Evolutionary conservation across 495 filamentous ascomycete genomes (phyloP).

Genomic region (Terfezia claveryi): DNA sequence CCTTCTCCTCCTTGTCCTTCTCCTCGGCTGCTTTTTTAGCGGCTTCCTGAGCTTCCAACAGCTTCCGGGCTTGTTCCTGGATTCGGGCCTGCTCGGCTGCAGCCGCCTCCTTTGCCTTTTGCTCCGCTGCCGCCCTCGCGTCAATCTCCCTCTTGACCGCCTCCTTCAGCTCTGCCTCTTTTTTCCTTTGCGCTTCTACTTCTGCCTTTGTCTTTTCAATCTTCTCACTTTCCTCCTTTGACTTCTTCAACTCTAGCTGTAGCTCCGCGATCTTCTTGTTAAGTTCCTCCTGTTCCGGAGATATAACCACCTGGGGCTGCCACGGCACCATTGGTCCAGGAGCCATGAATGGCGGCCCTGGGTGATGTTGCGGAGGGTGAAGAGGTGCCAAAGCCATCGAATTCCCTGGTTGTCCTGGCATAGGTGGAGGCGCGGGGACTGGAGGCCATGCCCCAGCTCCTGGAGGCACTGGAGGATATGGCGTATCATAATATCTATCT

Average conservation of each 20-base stretch:
- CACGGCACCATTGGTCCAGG: neutral
- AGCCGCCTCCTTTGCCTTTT: neutral
- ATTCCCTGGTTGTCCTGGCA: neutral
- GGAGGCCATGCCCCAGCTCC: neutral
- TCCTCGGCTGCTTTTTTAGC: conserved; percentile 6
- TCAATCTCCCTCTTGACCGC: conserved; percentile 1
- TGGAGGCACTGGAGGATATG: neutral
- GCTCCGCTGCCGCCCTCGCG: conserved; percentile 4
- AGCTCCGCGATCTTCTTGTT: conserved; percentile 1
- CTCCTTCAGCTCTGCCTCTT: conserved; percentile 2
- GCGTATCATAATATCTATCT: neutral
- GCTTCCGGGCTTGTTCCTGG: neutral
- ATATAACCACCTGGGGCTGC: neutral
- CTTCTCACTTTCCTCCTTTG: neutral
- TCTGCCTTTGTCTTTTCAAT: conserved; percentile 9
- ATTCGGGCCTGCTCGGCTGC: neutral
- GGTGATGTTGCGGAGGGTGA: neutral
- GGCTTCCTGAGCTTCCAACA: neutral
- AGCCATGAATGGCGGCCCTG: neutral
- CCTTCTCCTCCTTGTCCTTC: conserved; percentile 9
- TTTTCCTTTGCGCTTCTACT: conserved; percentile 8
- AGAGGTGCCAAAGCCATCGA: neutral
- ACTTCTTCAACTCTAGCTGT: neutral
- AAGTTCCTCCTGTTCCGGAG: neutral
- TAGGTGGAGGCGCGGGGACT: neutral